Evolutionary conservation across 768 basidiomycete species (phyloP).

Genomic region (Pilatotrama ljubarskyi): DNA sequence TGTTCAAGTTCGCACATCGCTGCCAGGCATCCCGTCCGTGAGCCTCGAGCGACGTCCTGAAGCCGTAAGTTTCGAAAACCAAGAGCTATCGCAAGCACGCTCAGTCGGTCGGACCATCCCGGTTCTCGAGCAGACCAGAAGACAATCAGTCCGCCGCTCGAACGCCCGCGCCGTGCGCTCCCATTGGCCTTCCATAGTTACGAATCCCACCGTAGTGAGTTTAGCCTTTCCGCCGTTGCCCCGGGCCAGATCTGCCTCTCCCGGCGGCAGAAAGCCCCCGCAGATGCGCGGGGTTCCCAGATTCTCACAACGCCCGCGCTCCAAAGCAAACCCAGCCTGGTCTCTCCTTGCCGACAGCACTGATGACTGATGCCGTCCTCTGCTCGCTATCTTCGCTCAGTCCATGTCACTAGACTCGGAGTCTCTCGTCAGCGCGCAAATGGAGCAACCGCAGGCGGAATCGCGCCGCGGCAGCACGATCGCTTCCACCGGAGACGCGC

Average conservation of each 20-base stretch:
- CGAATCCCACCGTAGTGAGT: conserved; percentile 18
- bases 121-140: conserved; percentile 17
- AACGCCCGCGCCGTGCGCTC: neutral
- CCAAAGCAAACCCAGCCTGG: no score
- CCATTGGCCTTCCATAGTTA: conserved; percentile 11
- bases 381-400: neutral
- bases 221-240: conserved; percentile 26
- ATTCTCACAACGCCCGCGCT: neutral
- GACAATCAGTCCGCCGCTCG: neutral
- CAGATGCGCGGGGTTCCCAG: conserved; percentile 7
- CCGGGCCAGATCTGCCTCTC: conserved; percentile 15
- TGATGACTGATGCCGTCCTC: conserved; percentile 13
- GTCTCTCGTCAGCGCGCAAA: neutral
- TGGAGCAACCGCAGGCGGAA: no score
- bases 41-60: neutral
- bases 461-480: no score
- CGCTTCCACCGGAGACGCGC: neutral
- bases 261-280: conserved; percentile 11
- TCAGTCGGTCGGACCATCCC: conserved; percentile 15
- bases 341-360: neutral
- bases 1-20: neutral
- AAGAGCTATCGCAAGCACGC: conserved; percentile 3
- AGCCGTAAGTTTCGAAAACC: neutral
- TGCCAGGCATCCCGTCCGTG: neutral
- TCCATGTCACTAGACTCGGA: neutral